These are phyloP conservation scores for Colletotrichum truncatum DNA, from an alignment of 2,329 filamentous ascomycete species.

Conservation along the genomic window DNA sequence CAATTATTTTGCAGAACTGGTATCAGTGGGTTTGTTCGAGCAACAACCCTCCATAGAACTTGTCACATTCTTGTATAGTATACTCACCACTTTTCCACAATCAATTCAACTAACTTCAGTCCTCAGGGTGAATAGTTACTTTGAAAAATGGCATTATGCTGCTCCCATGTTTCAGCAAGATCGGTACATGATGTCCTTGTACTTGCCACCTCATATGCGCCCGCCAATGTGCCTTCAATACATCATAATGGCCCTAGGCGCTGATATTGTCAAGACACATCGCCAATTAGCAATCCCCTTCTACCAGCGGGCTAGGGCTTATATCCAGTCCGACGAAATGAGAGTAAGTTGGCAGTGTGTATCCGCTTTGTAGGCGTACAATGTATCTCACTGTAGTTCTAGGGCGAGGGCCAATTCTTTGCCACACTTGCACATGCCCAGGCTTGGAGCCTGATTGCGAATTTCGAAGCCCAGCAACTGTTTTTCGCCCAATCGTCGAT, in stretches of 20 bases:
- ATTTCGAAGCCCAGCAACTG: slow-evolving; percentile 75
- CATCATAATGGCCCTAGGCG: slow-evolving; percentile 32
- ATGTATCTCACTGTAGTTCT: too few relatives aligned
- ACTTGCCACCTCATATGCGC: slow-evolving; percentile 31
- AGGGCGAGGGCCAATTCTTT: slow-evolving; percentile 38
- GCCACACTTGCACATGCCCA: slow-evolving; percentile 70
- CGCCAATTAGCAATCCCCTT: slow-evolving; percentile 27
- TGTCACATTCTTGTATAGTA: slow-evolving; percentile 40
- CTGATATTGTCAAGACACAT: slow-evolving; percentile 24
- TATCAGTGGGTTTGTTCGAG: slow-evolving; percentile 40
- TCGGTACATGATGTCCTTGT: slow-evolving; percentile 25
- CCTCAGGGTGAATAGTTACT: slow-evolving; percentile 32
- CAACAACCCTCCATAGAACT: slow-evolving; percentile 37
- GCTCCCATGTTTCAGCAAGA: slow-evolving; percentile 32
- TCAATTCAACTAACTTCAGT: not conserved
- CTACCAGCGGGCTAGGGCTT: slow-evolving; percentile 32
- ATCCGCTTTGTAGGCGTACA: too few relatives aligned
- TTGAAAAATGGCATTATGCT: slow-evolving; percentile 30
- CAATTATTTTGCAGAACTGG: slow-evolving; percentile 28
- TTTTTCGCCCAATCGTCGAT: slow-evolving; percentile 75
- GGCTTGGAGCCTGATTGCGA: slow-evolving; percentile 66
- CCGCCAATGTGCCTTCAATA: slow-evolving; percentile 35
- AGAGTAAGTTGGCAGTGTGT: not conserved
- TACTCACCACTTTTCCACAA: too few relatives aligned
- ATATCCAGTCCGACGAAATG: slow-evolving; percentile 33